These are phyloP conservation scores for Coffea humblotiana DNA, from an alignment of 305 asterid species.

Conservation along the genomic window DNA sequence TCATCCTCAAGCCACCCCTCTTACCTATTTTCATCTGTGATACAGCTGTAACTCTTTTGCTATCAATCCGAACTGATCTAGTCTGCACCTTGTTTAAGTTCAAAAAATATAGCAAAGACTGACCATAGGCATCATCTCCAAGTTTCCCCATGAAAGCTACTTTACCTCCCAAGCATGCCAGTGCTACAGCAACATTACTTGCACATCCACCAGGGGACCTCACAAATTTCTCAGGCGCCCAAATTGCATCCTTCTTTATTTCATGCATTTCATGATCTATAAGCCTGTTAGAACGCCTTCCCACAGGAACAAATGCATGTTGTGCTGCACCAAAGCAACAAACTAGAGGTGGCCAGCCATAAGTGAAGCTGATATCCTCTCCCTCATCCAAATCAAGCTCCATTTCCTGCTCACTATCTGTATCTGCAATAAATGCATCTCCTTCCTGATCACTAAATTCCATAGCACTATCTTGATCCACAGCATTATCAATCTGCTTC, in stretches of 20 bases:
- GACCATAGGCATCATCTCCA: conserved; percentile 84
- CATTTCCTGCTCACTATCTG: conserved; percentile 50
- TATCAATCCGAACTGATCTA: conserved; percentile 69
- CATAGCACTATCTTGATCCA: conserved; percentile 43
- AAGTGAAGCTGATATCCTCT: conserved; percentile 83
- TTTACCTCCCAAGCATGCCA: conserved; percentile 85
- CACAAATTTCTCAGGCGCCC: conserved; percentile 79
- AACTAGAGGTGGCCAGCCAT: conserved; percentile 95
- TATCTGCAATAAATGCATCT: conserved; percentile 29
- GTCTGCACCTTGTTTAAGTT: conserved; percentile 77
- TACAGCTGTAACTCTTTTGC: conserved; percentile 51
- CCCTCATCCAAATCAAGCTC: conserved; percentile 61
- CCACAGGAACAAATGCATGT: conserved; percentile 76
- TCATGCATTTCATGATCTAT: conserved; percentile 78
- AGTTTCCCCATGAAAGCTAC: conserved; percentile 97
- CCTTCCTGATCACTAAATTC: conserved; percentile 52
- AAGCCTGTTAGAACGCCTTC: conserved; percentile 74
- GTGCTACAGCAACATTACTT: conserved; percentile 88
- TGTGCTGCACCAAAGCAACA: conserved; percentile 94
- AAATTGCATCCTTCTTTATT: conserved; percentile 56
- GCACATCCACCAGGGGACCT: conserved; percentile 89
- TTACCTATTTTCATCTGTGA: conserved; percentile 69
- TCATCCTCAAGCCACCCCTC: conserved; percentile 80
- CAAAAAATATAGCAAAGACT: conserved; percentile 63
- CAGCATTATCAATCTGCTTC: conserved; percentile 48